Evolutionary conservation across 2,329 filamentous ascomycete genomes (phyloP).

Genomic region (Pyrenophora teres): DNA sequence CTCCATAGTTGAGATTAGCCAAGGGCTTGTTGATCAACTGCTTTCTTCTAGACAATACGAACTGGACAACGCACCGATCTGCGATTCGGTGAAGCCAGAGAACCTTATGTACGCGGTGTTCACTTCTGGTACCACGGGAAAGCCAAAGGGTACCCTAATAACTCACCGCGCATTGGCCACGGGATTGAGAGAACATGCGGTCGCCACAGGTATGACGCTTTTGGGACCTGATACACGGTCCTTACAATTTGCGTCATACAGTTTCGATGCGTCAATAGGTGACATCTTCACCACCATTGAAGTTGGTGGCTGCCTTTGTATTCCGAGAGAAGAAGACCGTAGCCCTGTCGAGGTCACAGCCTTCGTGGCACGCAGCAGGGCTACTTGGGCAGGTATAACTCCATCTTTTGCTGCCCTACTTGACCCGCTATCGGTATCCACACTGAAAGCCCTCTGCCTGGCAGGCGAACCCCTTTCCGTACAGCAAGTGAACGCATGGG

Average conservation of each 20-base stretch:
- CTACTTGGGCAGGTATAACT: background rate
- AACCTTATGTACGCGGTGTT: background rate
- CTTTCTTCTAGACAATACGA: background rate
- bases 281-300: background rate
- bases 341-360: background rate
- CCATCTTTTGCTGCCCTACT: background rate
- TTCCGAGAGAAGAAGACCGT: background rate
- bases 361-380: background rate
- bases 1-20: background rate
- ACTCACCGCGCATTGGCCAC: background rate
- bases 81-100: background rate
- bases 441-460: background rate
- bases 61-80: background rate
- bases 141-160: background rate
- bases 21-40: background rate
- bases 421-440: background rate
- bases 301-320: background rate
- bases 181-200: background rate
- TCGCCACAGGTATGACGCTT: background rate
- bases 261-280: background rate
- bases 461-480: background rate
- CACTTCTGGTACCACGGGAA: background rate
- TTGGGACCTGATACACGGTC: background rate
- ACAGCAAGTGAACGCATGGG: background rate
- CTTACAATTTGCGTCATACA: background rate